Evolutionary conservation across 441 rosid species (phyloP), one percentile per base, ranked within the genome.

Genomic region (Adansonia gregorii): DNA sequence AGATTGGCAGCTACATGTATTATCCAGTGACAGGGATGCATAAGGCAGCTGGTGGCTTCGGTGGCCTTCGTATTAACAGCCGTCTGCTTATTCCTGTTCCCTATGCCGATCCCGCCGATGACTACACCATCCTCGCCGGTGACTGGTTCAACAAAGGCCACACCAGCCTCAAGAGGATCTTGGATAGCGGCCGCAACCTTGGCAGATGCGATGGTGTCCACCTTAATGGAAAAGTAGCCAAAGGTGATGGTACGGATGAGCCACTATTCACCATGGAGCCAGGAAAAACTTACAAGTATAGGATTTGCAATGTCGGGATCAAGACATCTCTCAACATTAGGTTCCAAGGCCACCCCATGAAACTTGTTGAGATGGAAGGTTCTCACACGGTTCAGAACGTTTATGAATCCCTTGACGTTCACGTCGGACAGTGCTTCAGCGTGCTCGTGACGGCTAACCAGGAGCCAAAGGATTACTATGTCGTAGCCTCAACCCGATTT

Each of bases 281-380:
- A 1, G 88, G 86, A 8, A 86, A 87, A 86, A 85, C 89, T 0
- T 91, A 92, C 90, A 89, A 88, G 86, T 88, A 76, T 72, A 88
- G 97, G n/a, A 83, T 92, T 24, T 92, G 97, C 78, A 92, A 92
- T 17, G 88, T 84, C 0, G 97, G 97, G 10, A 59, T 91, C 70
- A 91, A 83, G 85, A 86, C 85, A 19, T 73, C 91, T 6, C 85
- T 92, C 48, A 91, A 91, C 80, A 84, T 92, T 81, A 86, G 93
- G 85, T 78, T 92, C 79, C 97, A 92, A 73, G 90, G 84, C 6
- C 97, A 92, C 78, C 41, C 70, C 3, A 85, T 92, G 94, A 91
- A 87, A 86, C 90, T 91, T 10, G 95, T 92, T 9, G 97, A 92
- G 81, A 88, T 92, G 90, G 97, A 92, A 58, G 93, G 97, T 0